Conservation (phyloP, 176 grass and related monocot genomes). For the Carex kokanica region DNA sequence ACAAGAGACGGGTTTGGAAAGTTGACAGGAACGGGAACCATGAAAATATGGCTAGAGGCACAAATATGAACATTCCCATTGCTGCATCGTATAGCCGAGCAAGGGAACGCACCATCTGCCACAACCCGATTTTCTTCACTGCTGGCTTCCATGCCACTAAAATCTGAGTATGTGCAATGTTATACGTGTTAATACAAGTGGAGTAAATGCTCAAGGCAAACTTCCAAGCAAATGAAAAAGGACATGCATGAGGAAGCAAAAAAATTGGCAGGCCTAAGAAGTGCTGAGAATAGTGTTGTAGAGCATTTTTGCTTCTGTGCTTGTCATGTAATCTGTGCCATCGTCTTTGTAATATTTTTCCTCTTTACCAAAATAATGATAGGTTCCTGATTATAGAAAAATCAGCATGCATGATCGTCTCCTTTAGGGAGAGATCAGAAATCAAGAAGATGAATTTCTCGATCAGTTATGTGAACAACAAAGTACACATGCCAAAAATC, state of each 20-base stretch:
- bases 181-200: not conserved
- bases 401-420: not conserved
- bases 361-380: not conserved
- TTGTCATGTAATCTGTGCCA: not conserved
- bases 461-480: constrained; percentile 3
- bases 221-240: not conserved
- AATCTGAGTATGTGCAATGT: constrained; percentile 53
- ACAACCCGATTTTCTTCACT: constrained; percentile 36
- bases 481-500: not conserved
- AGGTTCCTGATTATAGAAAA: not conserved
- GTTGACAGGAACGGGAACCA: constrained; percentile 94
- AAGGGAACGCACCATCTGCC: constrained; percentile 74
- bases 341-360: not conserved
- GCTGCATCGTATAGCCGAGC: constrained; percentile 74
- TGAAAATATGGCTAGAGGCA: constrained; percentile 63
- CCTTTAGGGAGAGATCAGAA: not conserved
- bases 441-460: not conserved
- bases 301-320: not conserved
- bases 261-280: not conserved
- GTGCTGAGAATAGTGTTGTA: not conserved
- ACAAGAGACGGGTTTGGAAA: constrained; percentile 88
- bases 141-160: constrained; percentile 65
- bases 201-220: constrained; percentile 2
- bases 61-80: constrained; percentile 71
- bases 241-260: not conserved